Evolutionary conservation across 768 basidiomycete species (phyloP).

Genomic region (Lentinula detonsa): DNA sequence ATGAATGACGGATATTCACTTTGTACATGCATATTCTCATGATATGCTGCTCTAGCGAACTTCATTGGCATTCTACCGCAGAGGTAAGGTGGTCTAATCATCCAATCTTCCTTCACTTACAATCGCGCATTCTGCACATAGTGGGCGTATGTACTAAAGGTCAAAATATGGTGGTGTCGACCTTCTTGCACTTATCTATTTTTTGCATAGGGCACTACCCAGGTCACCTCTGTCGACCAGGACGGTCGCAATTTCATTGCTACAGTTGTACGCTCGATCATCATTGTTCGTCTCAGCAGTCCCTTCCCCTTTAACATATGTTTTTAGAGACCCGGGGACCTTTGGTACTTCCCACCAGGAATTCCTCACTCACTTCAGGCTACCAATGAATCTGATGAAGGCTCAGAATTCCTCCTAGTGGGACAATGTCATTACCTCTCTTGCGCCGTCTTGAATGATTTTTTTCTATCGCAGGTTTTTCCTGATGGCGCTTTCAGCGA

Average conservation of each 20-base stretch:
- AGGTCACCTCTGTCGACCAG: constrained; percentile 11
- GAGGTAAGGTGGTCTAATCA: constrained; percentile 23
- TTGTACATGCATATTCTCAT: not conserved
- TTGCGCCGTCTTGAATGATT: not conserved
- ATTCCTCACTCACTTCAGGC: constrained; percentile 53
- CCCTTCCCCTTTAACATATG: not conserved
- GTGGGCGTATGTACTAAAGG: constrained; percentile 7
- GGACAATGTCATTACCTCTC: not conserved
- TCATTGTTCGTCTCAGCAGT: not conserved
- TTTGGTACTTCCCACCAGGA: constrained; percentile 56
- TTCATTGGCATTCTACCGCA: constrained; percentile 45
- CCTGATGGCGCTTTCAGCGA: constrained; percentile 8
- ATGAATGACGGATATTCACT: not conserved
- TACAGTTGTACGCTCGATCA: constrained; percentile 1
- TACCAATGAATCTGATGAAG: constrained; percentile 21
- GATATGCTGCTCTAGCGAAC: constrained; percentile 5
- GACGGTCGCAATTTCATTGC: constrained; percentile 10
- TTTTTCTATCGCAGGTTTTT: not conserved
- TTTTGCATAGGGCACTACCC: constrained; percentile 10
- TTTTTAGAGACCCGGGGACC: constrained; percentile 36
- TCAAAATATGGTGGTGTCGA: not conserved
- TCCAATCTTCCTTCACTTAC: not conserved
- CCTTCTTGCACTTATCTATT: not conserved
- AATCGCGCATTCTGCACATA: not conserved
- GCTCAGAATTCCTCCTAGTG: constrained; percentile 48